Base-by-base conservation (phyloP, 345 rosid genomes). In the Salix koriyanagi region DNA sequence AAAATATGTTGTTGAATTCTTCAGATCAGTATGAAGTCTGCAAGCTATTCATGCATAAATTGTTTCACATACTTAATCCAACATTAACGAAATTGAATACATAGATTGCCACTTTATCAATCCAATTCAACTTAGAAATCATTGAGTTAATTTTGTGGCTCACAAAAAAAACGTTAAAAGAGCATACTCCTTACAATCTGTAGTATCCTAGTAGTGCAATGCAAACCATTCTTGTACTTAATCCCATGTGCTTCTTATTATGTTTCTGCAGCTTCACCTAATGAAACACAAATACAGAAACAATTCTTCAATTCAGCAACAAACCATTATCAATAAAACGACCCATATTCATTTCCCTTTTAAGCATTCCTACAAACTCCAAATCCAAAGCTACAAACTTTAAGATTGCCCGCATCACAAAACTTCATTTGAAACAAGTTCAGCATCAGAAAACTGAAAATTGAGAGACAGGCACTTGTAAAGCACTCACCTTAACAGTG, bases 191-290 rank as follows among this genome's bases (percentile, higher is more conserved):
- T 85, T 96, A 30, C 98, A 12, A 91, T 85, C 80, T 85, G 83
- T 42, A 96, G 83, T 70, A 91, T 89, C 83, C 94, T 87, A 42
- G 94, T 82, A 70, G 98, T n/a, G n/a, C n/a, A n/a, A n/a, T n/a
- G n/a, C n/a, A n/a, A n/a, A n/a, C n/a, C n/a, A n/a, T n/a, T n/a
- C 81, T 75, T 88, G 87, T 96, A 94, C 88, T 83, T 90, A 69
- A 94, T 78, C 70, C 97, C 98, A 72, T 80, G 90, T 11, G 84
- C 87, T 83, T 86, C 93, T 48, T 90, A 80, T 91, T 94, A 83
- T 94, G 95, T 73, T 92, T 94, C 84, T 92, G 97, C 87, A 94
- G 88, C 86, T 91, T 94, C 85, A 94, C 99, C 97, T 94, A 81
- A 70, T 28, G 44, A 65, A 54, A 64, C 37, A 26, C 18, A 15